Evolutionary conservation across 225 moss, liverwort and hornwort genomes (phyloP), one percentile per base, ranked within the genome.

Genomic region (Asterella californica): DNA sequence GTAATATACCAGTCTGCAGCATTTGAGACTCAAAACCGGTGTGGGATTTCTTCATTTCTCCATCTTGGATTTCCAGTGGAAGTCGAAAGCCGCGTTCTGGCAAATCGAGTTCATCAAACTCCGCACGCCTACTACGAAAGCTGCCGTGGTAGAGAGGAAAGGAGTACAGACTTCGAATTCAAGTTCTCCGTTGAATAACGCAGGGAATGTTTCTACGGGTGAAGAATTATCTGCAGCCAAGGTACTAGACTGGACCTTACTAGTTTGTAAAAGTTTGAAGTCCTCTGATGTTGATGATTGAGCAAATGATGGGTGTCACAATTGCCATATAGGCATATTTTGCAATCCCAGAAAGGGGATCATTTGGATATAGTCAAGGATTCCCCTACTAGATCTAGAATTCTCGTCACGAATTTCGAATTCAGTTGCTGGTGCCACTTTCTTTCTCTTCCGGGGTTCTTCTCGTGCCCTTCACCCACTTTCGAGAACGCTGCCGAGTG

Each of bases 21-120:
- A 57, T 2, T 19, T 57, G 12, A 57, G 24, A 57, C 19, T 57
- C 3, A 54, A 10, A 24, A 57, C 42, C 42, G 42, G 7, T 42
- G 4, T 42, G 42, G 42, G 70, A 45, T 70, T 19, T 69, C 34
- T 3, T 4, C 42, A 70, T 70, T 8, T 25, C 55, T 22, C 55
- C 12, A 71, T 22, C 45, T 30, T 6, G 25, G 9, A 30, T 64
- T 29, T 49, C 21, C 81, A 86, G 86, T 86, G 81, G 86, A 81
- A 32, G 29, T 81, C 75, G 12, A 86, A 79, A 69, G 78, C 86
- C 54, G 54, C 75, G 32, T 27, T 17, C 21, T 86, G 36, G 70
- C 80, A 86, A 73, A 49, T 19, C 32, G 59, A 81, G 60, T 70
- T 73, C 64, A 74, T 70, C 47, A 74, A 83, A n/a, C 78, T 81